Conservation (phyloP, 352 stramenopile genomes). For the Phytopythium kandeliae region DNA sequence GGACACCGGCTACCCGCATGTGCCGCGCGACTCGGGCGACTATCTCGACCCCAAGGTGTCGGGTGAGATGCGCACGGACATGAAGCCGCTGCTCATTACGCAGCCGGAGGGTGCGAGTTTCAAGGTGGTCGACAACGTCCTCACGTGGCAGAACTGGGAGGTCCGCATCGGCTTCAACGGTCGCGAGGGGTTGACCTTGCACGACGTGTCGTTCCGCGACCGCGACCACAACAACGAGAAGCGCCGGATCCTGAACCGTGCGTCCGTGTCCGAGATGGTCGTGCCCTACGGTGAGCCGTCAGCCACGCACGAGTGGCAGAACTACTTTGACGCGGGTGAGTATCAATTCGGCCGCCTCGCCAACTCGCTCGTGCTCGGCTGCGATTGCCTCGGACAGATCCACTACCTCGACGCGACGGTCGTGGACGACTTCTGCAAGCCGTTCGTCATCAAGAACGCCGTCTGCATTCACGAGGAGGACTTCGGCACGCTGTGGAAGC, state of each 20-base stretch:
- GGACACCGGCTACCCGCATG: conserved; percentile 40
- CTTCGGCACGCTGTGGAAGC: conserved; percentile 73
- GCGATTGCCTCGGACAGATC: conserved; percentile 81
- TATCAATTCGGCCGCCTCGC: conserved; percentile 73
- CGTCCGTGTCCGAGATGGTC: conserved; percentile 79
- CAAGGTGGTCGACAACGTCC: conserved; percentile 51
- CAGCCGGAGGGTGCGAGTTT: conserved; percentile 77
- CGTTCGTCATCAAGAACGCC: conserved; percentile 50
- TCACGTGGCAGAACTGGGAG: conserved; percentile 79
- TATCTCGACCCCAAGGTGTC: conserved; percentile 35
- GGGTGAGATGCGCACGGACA: conserved; percentile 31
- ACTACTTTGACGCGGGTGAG: conserved; percentile 84
- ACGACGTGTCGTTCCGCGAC: conserved; percentile 57
- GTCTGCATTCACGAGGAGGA: conserved; percentile 87
- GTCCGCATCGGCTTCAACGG: conserved; percentile 81
- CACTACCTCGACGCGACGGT: conserved; percentile 79
- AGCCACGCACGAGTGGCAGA: conserved; percentile 69
- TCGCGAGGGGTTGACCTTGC: conserved; percentile 70
- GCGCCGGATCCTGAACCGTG: conserved; percentile 60
- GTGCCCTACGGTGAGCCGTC: conserved; percentile 78
- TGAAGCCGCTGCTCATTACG: conserved; percentile 64
- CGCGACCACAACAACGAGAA: conserved; percentile 14
- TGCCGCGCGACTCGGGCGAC: conserved; percentile 35
- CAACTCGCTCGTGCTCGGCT: conserved; percentile 76
- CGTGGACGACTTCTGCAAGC: conserved; percentile 44